Base-by-base conservation (phyloP, 371 early-diverging fungal species). In the Blakeslea trispora region DNA sequence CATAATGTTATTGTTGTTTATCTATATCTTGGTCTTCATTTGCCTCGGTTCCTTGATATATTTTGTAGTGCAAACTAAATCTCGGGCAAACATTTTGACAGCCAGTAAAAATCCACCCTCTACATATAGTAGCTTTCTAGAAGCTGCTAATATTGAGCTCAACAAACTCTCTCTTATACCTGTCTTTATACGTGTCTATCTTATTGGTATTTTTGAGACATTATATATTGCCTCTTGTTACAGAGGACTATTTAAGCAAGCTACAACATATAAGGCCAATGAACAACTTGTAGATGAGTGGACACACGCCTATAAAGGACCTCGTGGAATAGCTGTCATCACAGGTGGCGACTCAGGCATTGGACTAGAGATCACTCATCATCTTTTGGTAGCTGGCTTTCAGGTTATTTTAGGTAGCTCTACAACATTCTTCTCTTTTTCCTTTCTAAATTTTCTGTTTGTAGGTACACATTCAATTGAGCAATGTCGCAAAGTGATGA, bases 331-430 rank as follows among this genome's bases (percentile, higher is more conserved):
- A 22, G 67, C 68, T 24, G 48, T 73, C 13, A 56, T 73, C 15
- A 69, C 69, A 28, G 74, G 74, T 45, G 79, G 75, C n/a, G 79
- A 78, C 39, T 61, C 71, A 13, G 79, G 79, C 5, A 78, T 78
- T 37, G 79, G 79, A 15, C 50, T 61, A 21, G 73, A 75, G 34
- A 65, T 78, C 7, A 19, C 57, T 57, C 15, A 58, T 60, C 50
- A 70, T 71, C 37, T 54, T 78, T 43, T 73, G 22, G 13, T 31
- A 22, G 68, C 68, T 32, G 74, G 71, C 11, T 69, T 66, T 43
- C 54, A 54, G 50, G 71, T 78, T 23, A 69, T 75, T 19, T 60
- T 78, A 31, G 74, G 79, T 78, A n/a, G n/a, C n/a, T n/a, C n/a
- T n/a, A n/a, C n/a, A n/a, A n/a, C n/a, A n/a, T n/a, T n/a, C n/a